Percentiles rank a stretch among this genome's conserved stretches.
These are phyloP conservation scores for Pichia rugopelliculosa DNA, from an alignment of 805 yeast species.

Conservation along the genomic window DNA sequence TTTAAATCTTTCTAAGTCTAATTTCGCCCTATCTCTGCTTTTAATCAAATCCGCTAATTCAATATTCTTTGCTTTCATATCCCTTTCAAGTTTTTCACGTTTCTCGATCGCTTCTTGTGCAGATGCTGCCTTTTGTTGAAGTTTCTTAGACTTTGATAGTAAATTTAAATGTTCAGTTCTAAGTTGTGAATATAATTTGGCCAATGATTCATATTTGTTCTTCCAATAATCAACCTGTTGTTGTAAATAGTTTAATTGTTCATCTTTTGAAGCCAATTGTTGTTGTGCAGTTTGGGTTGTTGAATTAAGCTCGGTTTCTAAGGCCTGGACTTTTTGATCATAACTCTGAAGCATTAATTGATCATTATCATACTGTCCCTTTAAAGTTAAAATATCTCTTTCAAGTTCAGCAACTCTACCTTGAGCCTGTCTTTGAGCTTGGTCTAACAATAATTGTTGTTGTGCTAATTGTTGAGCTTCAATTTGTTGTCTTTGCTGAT, in stretches of 20 bases:
- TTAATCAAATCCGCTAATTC: conserved; percentile 84
- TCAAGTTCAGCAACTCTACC: conserved; percentile 76
- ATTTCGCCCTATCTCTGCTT: conserved; percentile 81
- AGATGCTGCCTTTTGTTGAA: conserved; percentile 76
- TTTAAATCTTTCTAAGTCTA: conserved; percentile 66
- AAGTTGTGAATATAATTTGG: conserved; percentile 81
- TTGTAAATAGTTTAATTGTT: conserved; percentile 56
- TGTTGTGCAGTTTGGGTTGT: conserved; percentile 59
- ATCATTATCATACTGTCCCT: conserved; percentile 80
- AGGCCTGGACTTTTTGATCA: conserved; percentile 72
- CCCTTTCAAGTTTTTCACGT: conserved; percentile 75
- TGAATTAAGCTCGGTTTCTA: conserved; percentile 63
- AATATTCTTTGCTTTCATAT: conserved; percentile 74
- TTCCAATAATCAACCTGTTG: conserved; percentile 77
- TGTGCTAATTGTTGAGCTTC: conserved; percentile 65
- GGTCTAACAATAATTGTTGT: conserved; percentile 60
- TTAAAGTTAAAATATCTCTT: conserved; percentile 65
- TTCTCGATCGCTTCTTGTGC: conserved; percentile 87
- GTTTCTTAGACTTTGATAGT: conserved; percentile 67
- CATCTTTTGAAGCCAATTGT: conserved; percentile 71
- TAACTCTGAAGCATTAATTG: conserved; percentile 80
- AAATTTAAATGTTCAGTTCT: conserved; percentile 86
- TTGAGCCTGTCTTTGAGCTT: conserved; percentile 65
- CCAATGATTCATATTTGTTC: conserved; percentile 79
- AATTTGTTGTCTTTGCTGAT: conserved; percentile 65